Percentiles rank a stretch among this genome's conserved stretches.
Conservation (phyloP, 805 yeast genomes). For the Saccharomyces eubayanus region DNA sequence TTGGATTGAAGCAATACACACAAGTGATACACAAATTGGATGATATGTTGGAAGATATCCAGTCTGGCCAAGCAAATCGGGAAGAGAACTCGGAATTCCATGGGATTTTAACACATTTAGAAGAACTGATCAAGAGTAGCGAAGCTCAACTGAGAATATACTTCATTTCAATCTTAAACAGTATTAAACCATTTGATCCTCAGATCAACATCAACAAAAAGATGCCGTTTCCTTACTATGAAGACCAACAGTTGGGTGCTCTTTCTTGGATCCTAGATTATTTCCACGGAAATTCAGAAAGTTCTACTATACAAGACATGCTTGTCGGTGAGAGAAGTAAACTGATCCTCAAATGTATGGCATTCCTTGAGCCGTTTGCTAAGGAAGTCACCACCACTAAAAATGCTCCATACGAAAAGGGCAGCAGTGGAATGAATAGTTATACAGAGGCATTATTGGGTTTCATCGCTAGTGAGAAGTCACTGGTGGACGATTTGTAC, state of each 20-base stretch:
- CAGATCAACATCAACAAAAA: constrained; percentile 34
- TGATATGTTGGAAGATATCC: constrained; percentile 38
- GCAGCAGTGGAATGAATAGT: constrained; percentile 47
- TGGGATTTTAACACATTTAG: constrained; percentile 58
- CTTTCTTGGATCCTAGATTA: constrained; percentile 38
- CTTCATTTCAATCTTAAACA: constrained; percentile 39
- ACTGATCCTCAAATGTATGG: constrained; percentile 37
- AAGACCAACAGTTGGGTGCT: constrained; percentile 32
- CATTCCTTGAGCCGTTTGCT: constrained; percentile 40
- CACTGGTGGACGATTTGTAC: constrained; percentile 38
- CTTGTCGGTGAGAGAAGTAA: constrained; percentile 37
- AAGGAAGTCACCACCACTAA: constrained; percentile 32
- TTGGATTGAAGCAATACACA: constrained; percentile 31
- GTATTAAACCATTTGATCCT: constrained; percentile 40
- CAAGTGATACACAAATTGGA: constrained; percentile 39
- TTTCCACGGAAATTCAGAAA: constrained; percentile 33
- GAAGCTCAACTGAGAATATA: constrained; percentile 46
- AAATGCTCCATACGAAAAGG: constrained; percentile 50
- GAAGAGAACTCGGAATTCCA: constrained; percentile 40
- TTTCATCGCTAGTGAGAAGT: constrained; percentile 42
- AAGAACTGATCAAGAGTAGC: constrained; percentile 46
- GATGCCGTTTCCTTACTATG: constrained; percentile 36
- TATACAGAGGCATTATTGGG: constrained; percentile 47
- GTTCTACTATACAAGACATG: constrained; percentile 28
- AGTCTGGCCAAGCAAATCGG: constrained; percentile 19